phyloP scores from a whole-genome alignment of 208 protist species.

The Leishmania lainsoni region DNA sequence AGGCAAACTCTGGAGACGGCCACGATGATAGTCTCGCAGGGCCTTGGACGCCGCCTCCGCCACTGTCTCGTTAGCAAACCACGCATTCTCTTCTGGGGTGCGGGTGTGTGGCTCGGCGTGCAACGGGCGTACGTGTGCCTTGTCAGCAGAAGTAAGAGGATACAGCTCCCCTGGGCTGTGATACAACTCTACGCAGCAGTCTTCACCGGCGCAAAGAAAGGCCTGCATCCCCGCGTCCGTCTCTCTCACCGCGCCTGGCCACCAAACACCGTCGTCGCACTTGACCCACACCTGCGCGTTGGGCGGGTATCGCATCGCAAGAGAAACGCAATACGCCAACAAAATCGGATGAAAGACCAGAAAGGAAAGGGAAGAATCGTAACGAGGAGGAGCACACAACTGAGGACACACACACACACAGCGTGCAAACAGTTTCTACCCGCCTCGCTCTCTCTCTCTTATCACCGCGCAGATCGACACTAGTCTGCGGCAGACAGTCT shows the following conservation, averaged over 20 bases:
- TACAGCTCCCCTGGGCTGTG: constrained; percentile 72
- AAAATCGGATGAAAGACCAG: neutral
- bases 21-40: constrained; percentile 17
- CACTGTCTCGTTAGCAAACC: constrained; percentile 38
- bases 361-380: neutral
- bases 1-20: neutral
- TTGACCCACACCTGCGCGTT: constrained; percentile 74
- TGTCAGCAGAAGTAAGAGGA: constrained; percentile 38
- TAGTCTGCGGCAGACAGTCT: neutral
- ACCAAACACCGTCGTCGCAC: constrained; percentile 86
- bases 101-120: constrained; percentile 36
- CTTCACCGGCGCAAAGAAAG: constrained; percentile 41
- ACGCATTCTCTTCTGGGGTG: constrained; percentile 40
- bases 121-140: constrained; percentile 38
- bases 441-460: neutral
- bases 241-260: constrained; percentile 60
- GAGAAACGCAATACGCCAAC: neutral
- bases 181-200: constrained; percentile 80
- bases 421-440: too few relatives aligned
- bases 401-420: neutral
- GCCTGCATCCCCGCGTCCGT: constrained; percentile 25
- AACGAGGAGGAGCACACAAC: neutral
- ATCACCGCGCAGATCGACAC: neutral
- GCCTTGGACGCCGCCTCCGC: constrained; percentile 27
- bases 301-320: constrained; percentile 41